Conservation (phyloP, 495 filamentous ascomycete species). For the Lasiosphaeriaceae sp. region DNA sequence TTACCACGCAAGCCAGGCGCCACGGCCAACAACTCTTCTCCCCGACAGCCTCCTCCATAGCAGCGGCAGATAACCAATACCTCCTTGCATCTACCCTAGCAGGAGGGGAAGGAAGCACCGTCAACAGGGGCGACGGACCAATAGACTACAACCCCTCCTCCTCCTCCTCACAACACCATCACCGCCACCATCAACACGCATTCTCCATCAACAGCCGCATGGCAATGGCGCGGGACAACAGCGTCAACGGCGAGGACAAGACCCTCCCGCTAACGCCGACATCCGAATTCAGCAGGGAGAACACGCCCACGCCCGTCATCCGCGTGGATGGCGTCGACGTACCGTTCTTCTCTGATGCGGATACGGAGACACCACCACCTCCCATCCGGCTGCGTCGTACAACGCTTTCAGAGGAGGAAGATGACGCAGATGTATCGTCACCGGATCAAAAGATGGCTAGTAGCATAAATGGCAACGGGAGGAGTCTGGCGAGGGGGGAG, state of each 20-base stretch:
- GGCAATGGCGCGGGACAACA: not conserved
- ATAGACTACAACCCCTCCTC: too few species aligned
- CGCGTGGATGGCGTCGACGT: slow-evolving; percentile 12
- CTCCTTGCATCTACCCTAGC: too few species aligned
- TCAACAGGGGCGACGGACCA: too few species aligned
- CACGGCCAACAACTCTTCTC: not conserved
- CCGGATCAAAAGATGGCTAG: not conserved
- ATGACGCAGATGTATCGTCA: not conserved
- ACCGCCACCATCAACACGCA: not conserved
- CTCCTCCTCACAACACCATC: too few species aligned
- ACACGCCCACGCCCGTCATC: slow-evolving; percentile 16
- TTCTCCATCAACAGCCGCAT: slow-evolving; percentile 5
- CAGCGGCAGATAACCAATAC: too few species aligned
- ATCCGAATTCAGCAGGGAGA: slow-evolving; percentile 26
- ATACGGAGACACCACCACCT: slow-evolving; percentile 1
- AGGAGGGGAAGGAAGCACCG: too few species aligned
- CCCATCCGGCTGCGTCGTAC: not conserved
- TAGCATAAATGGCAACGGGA: not conserved
- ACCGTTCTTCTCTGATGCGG: slow-evolving; percentile 6
- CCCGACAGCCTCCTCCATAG: too few species aligned
- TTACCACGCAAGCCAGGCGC: not conserved
- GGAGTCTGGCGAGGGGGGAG: not conserved
- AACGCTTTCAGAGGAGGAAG: not conserved
- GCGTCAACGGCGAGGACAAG: slow-evolving; percentile 16
- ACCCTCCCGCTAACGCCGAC: slow-evolving; percentile 36